phyloP scores from a whole-genome alignment of 192 early-diverging fungal species.

The Oehlia diaphana region DNA sequence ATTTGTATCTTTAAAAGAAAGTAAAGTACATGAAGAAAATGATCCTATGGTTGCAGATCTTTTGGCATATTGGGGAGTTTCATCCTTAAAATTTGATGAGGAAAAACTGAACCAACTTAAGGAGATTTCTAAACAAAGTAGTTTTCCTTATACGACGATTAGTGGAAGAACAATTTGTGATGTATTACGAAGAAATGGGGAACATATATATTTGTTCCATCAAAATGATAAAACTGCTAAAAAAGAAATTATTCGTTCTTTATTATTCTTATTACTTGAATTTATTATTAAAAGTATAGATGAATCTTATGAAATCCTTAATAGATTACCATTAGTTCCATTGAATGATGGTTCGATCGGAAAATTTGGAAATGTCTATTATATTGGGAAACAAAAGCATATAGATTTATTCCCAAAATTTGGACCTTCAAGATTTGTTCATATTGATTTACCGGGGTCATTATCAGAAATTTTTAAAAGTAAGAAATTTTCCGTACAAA shows the following conservation, averaged over 20 bases:
- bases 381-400: not conserved
- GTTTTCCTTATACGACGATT: not conserved
- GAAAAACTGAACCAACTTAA: not conserved
- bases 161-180: not conserved
- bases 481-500: not conserved
- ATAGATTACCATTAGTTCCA: not conserved
- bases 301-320: not conserved
- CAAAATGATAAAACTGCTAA: not conserved
- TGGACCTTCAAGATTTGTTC: not conserved
- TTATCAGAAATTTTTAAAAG: not conserved
- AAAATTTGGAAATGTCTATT: not conserved
- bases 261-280: not conserved
- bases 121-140: not conserved
- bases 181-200: not conserved
- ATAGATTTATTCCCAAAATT: not conserved
- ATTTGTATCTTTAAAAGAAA: constrained; percentile 1
- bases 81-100: not conserved
- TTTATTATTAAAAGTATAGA: not conserved
- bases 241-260: not conserved
- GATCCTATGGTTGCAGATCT: not conserved
- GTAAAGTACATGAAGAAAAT: not conserved
- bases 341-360: not conserved
- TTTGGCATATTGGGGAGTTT: not conserved
- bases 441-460: not conserved
- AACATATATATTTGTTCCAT: not conserved